Evolutionary conservation across 495 filamentous ascomycete species (phyloP), one percentile per base, ranked within the genome.

Genomic region (Penicillium roqueforti): DNA sequence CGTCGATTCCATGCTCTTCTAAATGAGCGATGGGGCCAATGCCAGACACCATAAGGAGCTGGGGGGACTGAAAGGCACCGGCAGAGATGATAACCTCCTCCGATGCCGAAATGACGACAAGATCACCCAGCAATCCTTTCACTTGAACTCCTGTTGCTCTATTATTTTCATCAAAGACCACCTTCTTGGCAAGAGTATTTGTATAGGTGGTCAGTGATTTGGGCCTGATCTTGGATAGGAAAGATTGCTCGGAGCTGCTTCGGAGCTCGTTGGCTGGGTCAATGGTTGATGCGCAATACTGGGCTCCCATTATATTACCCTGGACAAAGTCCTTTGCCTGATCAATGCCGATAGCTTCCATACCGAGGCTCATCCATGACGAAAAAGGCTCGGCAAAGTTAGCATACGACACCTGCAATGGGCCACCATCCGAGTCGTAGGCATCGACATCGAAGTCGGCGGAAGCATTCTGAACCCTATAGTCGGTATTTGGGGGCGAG

Each of bases 381-480:
- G 64, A 68, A 29, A 76, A 80, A 0, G 78, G 51, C 42, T 68
- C 54, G 1, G 68, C 76, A 31, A 73, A 81, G 50, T 80, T 76
- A 3, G 80, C 11, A 55, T 76, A 83, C 0, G 77, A 70, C 0
- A 85, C 76, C 6, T 75, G 57, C 8, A 87, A 58, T 0, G 82
- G 82, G 0, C 70, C 72, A 5, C 68, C 65, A 10, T 38, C 58
- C 0, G 59, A 11, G 9, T 61, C 56, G 29, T 70, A 75, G 0
- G 67, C 69, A 14, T 51, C 51, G 6, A 55, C 14, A 49, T 81
- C 67, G 46, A 77, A 86, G 9, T 54, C 41, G 0, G 74, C 59
- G 0, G 76, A 77, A 0, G 75, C 72, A 57, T 81, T 84, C 16
- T 57, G 28, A 3, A 58, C 56, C 20, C 73, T 68, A 1, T 34